A percentile compares a stretch with the other conserved stretches of the same genome.
phyloP scores from a whole-genome alignment of 2,329 filamentous ascomycete species.

The Trichophyton equinum region DNA sequence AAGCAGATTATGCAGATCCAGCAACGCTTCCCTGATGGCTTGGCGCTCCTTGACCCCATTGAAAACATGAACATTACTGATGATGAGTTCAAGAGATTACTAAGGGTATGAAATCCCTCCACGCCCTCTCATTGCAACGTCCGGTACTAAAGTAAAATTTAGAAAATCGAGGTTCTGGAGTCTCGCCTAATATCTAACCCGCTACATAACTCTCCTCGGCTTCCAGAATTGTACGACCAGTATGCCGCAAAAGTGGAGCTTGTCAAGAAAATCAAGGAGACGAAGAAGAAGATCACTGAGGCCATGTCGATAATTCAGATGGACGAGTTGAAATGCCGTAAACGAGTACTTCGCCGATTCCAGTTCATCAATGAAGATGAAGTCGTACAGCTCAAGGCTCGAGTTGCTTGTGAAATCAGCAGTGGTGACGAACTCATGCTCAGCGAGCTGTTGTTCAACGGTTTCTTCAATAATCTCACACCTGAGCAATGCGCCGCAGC shows the following conservation, averaged over 20 bases:
- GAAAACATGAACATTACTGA: conserved; percentile 94
- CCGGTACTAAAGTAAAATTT: conserved; percentile 16
- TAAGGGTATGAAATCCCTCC: conserved; percentile 40
- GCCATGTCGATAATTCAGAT: conserved; percentile 83
- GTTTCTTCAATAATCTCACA: conserved; percentile 91
- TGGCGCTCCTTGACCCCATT: conserved; percentile 80
- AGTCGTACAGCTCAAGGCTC: conserved; percentile 91
- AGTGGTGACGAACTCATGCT: conserved; percentile 91
- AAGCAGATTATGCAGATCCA: conserved; percentile 65
- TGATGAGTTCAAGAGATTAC: conserved; percentile 81
- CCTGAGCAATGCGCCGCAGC: conserved; percentile 79
- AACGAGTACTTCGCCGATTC: conserved; percentile 83
- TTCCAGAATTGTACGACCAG: conserved; percentile 74
- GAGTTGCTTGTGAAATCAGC: conserved; percentile 94
- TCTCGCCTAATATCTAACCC: conserved; percentile 79
- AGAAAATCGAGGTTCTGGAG: conserved; percentile 95
- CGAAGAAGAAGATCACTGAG: conserved; percentile 74
- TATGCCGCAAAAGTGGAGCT: conserved; percentile 71
- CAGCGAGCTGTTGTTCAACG: conserved; percentile 86
- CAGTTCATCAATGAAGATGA: conserved; percentile 93
- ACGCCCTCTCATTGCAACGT: neutral
- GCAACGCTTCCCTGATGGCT: conserved; percentile 79
- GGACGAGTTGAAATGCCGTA: conserved; percentile 90
- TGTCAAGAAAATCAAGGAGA: conserved; percentile 66
- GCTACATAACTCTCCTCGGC: conserved; percentile 74